These are phyloP conservation scores for Lactarius psammicola DNA, from an alignment of 768 basidiomycete genomes.

Conservation along the genomic window DNA sequence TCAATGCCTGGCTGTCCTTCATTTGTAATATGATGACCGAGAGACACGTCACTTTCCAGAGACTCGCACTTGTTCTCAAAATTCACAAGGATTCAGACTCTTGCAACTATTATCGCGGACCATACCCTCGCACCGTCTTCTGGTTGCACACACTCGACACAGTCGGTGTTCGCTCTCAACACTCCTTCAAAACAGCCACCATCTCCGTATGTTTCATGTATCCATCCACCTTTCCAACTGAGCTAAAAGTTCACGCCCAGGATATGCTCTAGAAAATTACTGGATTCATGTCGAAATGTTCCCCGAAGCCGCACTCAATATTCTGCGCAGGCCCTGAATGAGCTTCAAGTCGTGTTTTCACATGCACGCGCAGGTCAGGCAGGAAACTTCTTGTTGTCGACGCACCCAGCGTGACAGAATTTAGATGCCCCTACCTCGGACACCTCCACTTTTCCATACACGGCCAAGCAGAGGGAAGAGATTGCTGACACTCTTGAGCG, in stretches of 20 bases:
- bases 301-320: no score
- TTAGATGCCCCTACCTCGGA: constrained; percentile 18
- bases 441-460: no score
- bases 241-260: neutral
- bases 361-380: no score
- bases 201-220: neutral
- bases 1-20: neutral
- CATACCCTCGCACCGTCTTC: no score
- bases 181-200: neutral
- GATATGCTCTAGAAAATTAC: no score
- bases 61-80: neutral
- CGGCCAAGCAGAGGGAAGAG: no score
- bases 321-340: no score
- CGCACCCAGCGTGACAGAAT: neutral
- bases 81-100: neutral
- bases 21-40: neutral
- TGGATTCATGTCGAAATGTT: no score
- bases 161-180: neutral
- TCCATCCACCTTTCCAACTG: neutral
- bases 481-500: no score
- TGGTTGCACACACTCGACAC: neutral
- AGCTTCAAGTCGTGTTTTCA: no score
- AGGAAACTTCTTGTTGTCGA: neutral
- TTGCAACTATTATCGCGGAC: no score
- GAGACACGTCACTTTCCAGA: neutral